A percentile compares a stretch with the other conserved stretches of the same genome.
These are phyloP conservation scores for Mycena galopus DNA, from an alignment of 768 basidiomycete species.

Conservation along the genomic window DNA sequence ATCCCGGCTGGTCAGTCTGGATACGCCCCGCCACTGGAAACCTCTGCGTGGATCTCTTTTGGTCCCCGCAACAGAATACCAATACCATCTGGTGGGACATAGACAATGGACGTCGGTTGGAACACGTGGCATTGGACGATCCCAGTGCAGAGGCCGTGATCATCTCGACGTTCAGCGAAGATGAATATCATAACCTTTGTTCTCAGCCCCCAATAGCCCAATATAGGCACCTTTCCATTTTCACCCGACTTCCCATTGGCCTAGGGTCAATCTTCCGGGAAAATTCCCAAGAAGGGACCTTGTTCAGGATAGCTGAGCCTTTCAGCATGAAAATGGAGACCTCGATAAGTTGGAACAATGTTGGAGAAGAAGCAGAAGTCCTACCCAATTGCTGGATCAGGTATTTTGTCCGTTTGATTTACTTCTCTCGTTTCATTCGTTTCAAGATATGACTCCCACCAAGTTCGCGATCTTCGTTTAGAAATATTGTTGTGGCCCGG, in stretches of 20 bases:
- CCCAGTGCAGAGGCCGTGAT: no score
- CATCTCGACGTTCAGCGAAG: background rate
- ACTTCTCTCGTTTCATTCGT: background rate
- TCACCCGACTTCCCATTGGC: background rate
- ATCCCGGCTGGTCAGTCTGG: background rate
- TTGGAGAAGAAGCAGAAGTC: background rate
- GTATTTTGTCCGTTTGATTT: background rate
- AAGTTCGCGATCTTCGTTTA: background rate
- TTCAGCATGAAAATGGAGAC: background rate
- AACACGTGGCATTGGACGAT: background rate
- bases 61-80: background rate
- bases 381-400: background rate
- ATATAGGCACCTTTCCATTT: background rate
- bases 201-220: background rate
- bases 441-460: background rate
- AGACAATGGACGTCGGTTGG: background rate
- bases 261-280: background rate
- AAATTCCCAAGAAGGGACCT: background rate
- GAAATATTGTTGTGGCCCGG: background rate
- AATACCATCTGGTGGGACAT: no score
- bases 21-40: background rate
- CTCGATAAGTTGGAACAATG: background rate
- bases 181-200: background rate
- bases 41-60: background rate
- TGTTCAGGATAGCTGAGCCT: background rate